phyloP scores from a whole-genome alignment of 1,139 yeast genomes.

The Arxiozyma bovina region DNA sequence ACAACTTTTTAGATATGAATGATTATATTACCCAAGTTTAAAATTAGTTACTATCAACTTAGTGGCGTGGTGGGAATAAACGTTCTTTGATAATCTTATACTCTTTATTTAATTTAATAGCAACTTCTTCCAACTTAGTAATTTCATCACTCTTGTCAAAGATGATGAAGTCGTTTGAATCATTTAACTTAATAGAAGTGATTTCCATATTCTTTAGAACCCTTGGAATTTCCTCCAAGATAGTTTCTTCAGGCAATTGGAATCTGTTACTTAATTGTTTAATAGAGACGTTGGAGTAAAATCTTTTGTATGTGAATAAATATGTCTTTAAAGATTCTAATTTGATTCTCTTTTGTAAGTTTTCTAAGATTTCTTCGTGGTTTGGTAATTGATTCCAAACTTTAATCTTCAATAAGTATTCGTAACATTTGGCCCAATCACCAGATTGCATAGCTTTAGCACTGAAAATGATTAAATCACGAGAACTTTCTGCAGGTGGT shows the following conservation, averaged over 20 bases:
- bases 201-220: constrained; percentile 74
- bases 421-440: constrained; percentile 76
- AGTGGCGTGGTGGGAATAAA: constrained; percentile 12
- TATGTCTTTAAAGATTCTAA: constrained; percentile 86
- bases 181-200: constrained; percentile 51
- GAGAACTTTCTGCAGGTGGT: constrained; percentile 96
- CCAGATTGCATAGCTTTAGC: constrained; percentile 85
- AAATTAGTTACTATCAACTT: background rate
- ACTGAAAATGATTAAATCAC: constrained; percentile 90
- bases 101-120: constrained; percentile 80
- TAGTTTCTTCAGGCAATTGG: constrained; percentile 48
- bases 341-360: constrained; percentile 73
- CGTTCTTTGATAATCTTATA: constrained; percentile 34
- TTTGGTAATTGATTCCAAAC: constrained; percentile 84
- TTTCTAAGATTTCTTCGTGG: constrained; percentile 51
- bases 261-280: constrained; percentile 57
- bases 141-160: constrained; percentile 70
- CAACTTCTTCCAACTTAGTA: constrained; percentile 80
- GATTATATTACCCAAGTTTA: background rate
- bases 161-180: constrained; percentile 47
- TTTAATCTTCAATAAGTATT: constrained; percentile 65
- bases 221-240: constrained; percentile 56
- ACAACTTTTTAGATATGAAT: background rate
- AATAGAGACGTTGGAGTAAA: constrained; percentile 69
- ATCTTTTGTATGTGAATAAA: constrained; percentile 71